Evolutionary conservation across 768 basidiomycete genomes (phyloP), one percentile per base, ranked within the genome.

Genomic region (Rhizopogon sp.): DNA sequence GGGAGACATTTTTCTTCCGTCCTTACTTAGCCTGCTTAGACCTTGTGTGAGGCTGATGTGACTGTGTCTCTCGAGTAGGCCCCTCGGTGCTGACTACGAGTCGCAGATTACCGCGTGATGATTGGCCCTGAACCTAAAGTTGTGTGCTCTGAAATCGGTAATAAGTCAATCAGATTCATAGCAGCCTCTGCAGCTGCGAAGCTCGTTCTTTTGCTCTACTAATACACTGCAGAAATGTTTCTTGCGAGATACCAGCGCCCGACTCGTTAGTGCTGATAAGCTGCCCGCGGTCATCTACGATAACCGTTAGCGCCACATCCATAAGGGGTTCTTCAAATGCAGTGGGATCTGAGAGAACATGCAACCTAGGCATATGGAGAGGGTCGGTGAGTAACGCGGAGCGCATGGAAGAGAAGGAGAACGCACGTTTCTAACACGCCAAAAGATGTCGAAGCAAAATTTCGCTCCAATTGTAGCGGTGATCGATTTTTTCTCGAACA

Each of bases 301-400:
- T 72, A 35, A 94, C 68, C 1, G 84, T 82, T 53, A 93, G 64
- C 0, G 79, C 78, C 0, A 90, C 85, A 13, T 88, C 83, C 52
- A 94, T 79, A 6, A 97, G 76, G 0, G 91, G 88, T 60, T 93
- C 88, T 72, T 98, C 96, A 67, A 96, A 97, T 1, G 92, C 77
- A 0, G 92, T 88, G 1, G 93, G 90, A 69, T 98, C 96, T 0
- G 85, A 76, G 4, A 98, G 73, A 9, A 95, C 66, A 25, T 81
- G 75, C 47, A 80, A 79, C 33, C 55, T 49, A 3, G 43, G 63
- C 10, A 9, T 16, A 25, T 29, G 29, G 8, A 20, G 5, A 9
- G 4, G 13, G 20, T 10, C 14, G 13, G 14, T 37, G 10, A 35
- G 22, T 37, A 8, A 22, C 31, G 14, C 3, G 17, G 20, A 16